A percentile compares a stretch with the other conserved stretches of the same genome.
Evolutionary conservation across 345 rosid genomes (phyloP).

Genomic region (Brassica juncea): DNA sequence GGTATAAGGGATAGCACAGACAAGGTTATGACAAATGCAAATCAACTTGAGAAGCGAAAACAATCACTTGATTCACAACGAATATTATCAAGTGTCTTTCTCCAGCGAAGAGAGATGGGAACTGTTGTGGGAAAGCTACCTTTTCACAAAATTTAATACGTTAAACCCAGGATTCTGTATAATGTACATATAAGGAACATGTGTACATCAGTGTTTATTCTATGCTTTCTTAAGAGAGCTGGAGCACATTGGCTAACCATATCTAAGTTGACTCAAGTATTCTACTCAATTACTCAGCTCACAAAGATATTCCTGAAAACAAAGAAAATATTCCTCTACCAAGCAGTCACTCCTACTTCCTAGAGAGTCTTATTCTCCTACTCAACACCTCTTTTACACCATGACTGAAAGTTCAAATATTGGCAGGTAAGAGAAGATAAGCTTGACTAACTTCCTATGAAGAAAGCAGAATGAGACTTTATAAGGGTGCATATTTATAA

Average conservation of each 20-base stretch:
- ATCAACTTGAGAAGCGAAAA: background rate
- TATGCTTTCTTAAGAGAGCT: too few species aligned
- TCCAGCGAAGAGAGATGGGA: background rate
- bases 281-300: constrained; percentile 8
- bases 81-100: background rate
- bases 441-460: background rate
- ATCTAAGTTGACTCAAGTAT: background rate
- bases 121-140: constrained; percentile 5
- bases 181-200: constrained; percentile 3
- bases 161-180: background rate
- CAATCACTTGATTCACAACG: constrained; percentile 14
- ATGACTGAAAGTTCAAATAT: background rate
- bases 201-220: too few species aligned
- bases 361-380: constrained; percentile 5
- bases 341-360: constrained; percentile 22
- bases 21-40: background rate
- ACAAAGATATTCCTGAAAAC: background rate
- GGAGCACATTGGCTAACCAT: constrained; percentile 4
- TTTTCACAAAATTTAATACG: background rate
- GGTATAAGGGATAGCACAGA: constrained; percentile 6
- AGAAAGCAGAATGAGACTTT: background rate
- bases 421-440: background rate
- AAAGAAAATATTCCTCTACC: constrained; percentile 7
- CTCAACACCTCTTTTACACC: constrained; percentile 14
- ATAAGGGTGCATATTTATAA: too few species aligned